Conservation (phyloP, 768 basidiomycete species). For the Naematelia encephala region DNA sequence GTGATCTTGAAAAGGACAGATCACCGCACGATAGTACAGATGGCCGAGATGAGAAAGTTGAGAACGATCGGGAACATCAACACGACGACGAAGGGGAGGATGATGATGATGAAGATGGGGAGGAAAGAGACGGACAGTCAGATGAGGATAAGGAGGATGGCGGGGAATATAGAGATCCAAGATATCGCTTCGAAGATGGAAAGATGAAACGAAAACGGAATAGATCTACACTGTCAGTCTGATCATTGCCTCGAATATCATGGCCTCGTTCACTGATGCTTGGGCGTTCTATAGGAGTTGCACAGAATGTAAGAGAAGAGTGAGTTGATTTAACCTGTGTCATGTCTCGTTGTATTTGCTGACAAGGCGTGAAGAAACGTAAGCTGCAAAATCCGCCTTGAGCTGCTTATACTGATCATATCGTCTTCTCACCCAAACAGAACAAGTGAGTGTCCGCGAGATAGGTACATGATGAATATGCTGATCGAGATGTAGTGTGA, state of each 20-base stretch:
- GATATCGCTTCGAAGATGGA: constrained; percentile 16
- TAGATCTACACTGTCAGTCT: constrained; percentile 39
- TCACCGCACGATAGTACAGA: not conserved
- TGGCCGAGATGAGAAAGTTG: constrained; percentile 4
- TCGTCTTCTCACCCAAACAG: constrained; percentile 14
- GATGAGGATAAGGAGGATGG: constrained; percentile 19
- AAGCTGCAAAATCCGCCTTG: not conserved
- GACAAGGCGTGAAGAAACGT: constrained; percentile 37
- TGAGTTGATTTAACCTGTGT: constrained; percentile 19
- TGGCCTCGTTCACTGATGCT: not conserved
- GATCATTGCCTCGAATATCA: not conserved
- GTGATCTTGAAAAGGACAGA: not conserved
- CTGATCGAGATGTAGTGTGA: constrained; percentile 31
- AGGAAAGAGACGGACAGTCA: constrained; percentile 9
- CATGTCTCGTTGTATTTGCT: not conserved
- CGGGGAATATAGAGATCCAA: constrained; percentile 7
- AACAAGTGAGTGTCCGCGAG: constrained; percentile 39
- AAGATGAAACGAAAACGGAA: constrained; percentile 40
- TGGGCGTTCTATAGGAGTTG: constrained; percentile 32
- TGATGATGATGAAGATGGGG: constrained; percentile 12
- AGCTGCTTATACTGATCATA: constrained; percentile 2
- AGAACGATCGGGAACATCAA: not conserved
- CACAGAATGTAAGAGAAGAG: constrained; percentile 48
- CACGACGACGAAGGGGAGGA: constrained; percentile 11
- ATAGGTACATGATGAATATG: not conserved